Base-by-base conservation (phyloP, 2,329 filamentous ascomycete species). In the Aureobasidium sp. region DNA sequence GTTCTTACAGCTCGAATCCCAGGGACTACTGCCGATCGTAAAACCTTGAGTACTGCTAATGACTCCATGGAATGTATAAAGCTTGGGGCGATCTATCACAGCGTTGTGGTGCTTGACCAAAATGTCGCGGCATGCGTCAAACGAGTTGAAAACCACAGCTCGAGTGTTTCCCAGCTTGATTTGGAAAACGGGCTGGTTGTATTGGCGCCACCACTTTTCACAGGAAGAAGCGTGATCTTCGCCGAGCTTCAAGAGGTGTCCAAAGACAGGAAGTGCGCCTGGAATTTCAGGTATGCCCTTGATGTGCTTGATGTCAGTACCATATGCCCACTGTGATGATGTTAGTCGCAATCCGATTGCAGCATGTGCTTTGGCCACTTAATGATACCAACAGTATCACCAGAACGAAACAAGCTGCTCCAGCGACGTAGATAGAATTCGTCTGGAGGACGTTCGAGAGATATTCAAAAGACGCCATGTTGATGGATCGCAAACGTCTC, bases 11-110 rank as follows among this genome's bases (percentile, higher is more conserved):
- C 76, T 80, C 26, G 80, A 77, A 59, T 82, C 79, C 81, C 80
- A 82, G 0, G 80, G 81, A 2, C 75, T 78, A 5, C 75, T 78
- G n/a, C 80, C 81, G 56, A 83, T 82, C 0, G 81, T 83, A 70
- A 82, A 83, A 0, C 81, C 81, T 65, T 83, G 79, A 0, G 79
- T 81, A 13, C 71, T 75, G 66, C 75, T 78, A 17, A 83, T 81
- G 53, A 82, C 72, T 2, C 78, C 79, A 64, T 83, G 81, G 68
- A 83, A 83, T 0, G 81, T 82, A 65, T 81, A 82, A 1, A 82
- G 71, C 36, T 74, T 82, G 0, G 79, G 79, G 0, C 79, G 73
- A 65, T 81, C 78, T 41, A 82, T 81, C 8, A 81, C 69, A 3
- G 80, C 80, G 26, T 78, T 78, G 63, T 81, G 78, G 62, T 82